These are phyloP conservation scores for Geotrichum ghanense DNA, from an alignment of 805 yeast species.

Conservation along the genomic window DNA sequence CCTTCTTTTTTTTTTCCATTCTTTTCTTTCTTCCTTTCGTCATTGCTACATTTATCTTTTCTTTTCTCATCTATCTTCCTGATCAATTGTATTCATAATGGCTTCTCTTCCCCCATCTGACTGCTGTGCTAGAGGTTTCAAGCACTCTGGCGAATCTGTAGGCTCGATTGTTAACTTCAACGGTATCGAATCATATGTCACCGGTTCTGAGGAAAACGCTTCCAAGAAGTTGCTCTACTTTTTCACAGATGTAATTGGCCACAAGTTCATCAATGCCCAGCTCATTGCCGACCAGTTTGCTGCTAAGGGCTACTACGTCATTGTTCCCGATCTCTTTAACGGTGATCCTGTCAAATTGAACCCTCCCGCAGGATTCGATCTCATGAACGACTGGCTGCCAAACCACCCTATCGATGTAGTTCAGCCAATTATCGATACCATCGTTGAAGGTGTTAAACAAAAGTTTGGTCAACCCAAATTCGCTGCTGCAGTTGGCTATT, in stretches of 20 bases:
- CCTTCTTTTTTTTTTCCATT: too few relatives aligned
- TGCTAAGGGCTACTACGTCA: slow-evolving; percentile 47
- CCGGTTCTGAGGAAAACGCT: slow-evolving; percentile 34
- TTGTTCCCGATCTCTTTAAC: slow-evolving; percentile 65
- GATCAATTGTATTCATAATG: slow-evolving; percentile 18
- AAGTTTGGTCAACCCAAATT: slow-evolving; percentile 36
- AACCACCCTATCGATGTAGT: slow-evolving; percentile 42
- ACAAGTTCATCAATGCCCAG: slow-evolving; percentile 41
- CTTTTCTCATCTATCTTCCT: too few relatives aligned
- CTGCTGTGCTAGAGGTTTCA: slow-evolving; percentile 25
- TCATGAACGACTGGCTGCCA: slow-evolving; percentile 36
- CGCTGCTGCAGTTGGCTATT: slow-evolving; percentile 60
- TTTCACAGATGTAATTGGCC: slow-evolving; percentile 59
- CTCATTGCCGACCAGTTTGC: slow-evolving; percentile 45
- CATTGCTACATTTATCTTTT: too few relatives aligned
- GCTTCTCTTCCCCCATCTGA: slow-evolving; percentile 23
- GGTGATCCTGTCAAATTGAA: slow-evolving; percentile 36
- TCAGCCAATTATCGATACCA: slow-evolving; percentile 37
- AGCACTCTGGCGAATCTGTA: slow-evolving; percentile 18
- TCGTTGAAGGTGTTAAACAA: slow-evolving; percentile 33
- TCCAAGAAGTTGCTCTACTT: slow-evolving; percentile 43
- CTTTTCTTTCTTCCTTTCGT: too few relatives aligned
- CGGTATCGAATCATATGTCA: slow-evolving; percentile 33
- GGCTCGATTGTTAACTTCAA: slow-evolving; percentile 19
- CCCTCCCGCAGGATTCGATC: slow-evolving; percentile 11